Evolutionary conservation across 352 stramenopile species (phyloP), one percentile per base, ranked within the genome.

Genomic region (Peronospora belbahrii): DNA sequence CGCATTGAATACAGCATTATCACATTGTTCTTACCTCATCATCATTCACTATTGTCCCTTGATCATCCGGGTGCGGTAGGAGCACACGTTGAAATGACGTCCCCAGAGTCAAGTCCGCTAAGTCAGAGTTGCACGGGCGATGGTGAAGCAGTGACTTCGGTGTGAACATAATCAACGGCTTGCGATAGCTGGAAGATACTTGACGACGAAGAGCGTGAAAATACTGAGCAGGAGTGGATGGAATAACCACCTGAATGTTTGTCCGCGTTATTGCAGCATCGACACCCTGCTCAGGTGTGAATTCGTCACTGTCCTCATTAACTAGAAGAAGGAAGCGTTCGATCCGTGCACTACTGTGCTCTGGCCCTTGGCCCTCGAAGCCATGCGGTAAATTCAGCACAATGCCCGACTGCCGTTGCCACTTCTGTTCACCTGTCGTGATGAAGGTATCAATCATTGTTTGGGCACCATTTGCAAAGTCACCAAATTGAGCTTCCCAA

Each of bases 131-230:
- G 46, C 77, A 91, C 20, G 73, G 79, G 10, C 80, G 79, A 52
- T 90, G 83, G 32, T 88, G 83, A 50, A 93, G 59, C 23, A 95
- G 56, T 13, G 73, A 88, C 59, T 95, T 95, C 1, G 83, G 83
- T 2, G 73, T 72, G 19, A 95, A 88, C 32, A 91, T 52, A 17
- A 94, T 63, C 11, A 94, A 48, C 28, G 83, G 83, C 46, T 95
- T 94, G 41, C 77, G 76, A 55, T 83, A 88, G 31, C 55, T 74
- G 25, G 63, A 74, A 18, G 53, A 43, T n/a, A 86, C 67, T 56
- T 94, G 82, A 22, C 94, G 73, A 6, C 94, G 85, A 41, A 98
- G 71, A 13, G 81, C 88, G 57, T 98, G 94, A 63, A 98, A 98
- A 58, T 98, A 98, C 65, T 98, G 96, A 3, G 94, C 94, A 0